phyloP scores from a whole-genome alignment of 805 yeast genomes.

The Yamadazyma ubonensis region DNA sequence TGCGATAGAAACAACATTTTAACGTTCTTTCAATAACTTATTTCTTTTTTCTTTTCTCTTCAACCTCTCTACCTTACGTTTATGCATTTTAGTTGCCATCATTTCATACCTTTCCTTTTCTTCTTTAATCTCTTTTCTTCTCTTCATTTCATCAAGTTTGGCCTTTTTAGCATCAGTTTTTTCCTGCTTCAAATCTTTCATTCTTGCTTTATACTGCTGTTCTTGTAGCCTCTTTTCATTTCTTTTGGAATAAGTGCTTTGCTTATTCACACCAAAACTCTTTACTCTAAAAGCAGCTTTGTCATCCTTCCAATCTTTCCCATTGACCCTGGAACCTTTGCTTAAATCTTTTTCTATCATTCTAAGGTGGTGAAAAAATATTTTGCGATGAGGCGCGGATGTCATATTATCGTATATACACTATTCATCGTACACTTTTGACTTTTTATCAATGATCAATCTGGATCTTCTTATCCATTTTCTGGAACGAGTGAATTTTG shows the following conservation, averaged over 20 bases:
- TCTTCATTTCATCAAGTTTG: constrained; percentile 58
- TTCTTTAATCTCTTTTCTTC: constrained; percentile 74
- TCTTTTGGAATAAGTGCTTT: constrained; percentile 61
- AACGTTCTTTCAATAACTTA: constrained; percentile 89
- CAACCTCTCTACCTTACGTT: constrained; percentile 86
- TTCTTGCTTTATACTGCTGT: constrained; percentile 62
- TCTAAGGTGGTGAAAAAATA: constrained; percentile 1
- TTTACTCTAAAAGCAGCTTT: constrained; percentile 68
- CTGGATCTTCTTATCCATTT: constrained; percentile 51
- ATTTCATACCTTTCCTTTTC: constrained; percentile 86
- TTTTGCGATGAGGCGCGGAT: constrained; percentile 6
- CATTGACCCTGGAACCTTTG: constrained; percentile 56
- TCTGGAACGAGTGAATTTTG: constrained; percentile 52
- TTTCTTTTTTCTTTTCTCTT: constrained; percentile 92
- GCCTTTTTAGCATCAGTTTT: constrained; percentile 60
- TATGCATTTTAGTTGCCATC: constrained; percentile 84
- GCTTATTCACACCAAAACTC: constrained; percentile 53
- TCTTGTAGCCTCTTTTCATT: constrained; percentile 65
- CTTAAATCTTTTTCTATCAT: constrained; percentile 4
- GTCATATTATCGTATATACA: neutral
- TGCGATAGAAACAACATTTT: constrained; percentile 8
- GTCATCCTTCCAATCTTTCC: constrained; percentile 70
- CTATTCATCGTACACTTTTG: constrained; percentile 10
- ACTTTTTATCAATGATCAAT: constrained; percentile 25
- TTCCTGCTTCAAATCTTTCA: constrained; percentile 75